phyloP scores from a whole-genome alignment of 768 basidiomycete genomes.

The Xerocomellus chrysenteron region DNA sequence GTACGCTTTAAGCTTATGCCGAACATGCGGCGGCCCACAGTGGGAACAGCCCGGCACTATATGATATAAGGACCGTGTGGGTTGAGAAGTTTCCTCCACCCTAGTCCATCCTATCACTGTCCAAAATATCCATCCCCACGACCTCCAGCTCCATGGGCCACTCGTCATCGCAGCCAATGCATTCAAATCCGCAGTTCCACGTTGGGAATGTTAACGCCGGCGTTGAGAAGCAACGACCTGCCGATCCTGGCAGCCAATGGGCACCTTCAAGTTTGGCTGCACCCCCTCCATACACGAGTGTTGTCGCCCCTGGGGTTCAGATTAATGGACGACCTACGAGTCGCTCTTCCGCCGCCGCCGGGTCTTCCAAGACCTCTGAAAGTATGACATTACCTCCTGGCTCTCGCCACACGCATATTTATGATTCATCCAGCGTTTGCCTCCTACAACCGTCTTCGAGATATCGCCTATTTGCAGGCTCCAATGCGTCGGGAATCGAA shows the following conservation, averaged over 20 bases:
- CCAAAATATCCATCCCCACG: background rate
- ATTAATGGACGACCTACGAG: background rate
- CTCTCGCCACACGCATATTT: slow-evolving; percentile 24
- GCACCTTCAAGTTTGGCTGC: background rate
- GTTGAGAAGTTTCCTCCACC: background rate
- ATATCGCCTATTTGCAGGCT: slow-evolving; percentile 23
- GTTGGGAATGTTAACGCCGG: background rate
- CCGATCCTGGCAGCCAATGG: background rate
- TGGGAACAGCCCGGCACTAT: background rate
- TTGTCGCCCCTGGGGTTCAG: slow-evolving; percentile 1
- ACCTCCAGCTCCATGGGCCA: background rate
- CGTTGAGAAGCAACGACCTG: background rate
- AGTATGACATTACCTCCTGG: slow-evolving; percentile 23
- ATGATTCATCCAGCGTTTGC: slow-evolving; percentile 22
- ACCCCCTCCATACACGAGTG: slow-evolving; percentile 28
- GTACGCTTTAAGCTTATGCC: too few species aligned
- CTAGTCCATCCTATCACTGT: background rate
- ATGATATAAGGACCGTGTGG: background rate
- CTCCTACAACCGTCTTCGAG: slow-evolving; percentile 14
- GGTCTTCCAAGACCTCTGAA: slow-evolving; percentile 5
- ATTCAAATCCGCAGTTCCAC: slow-evolving; percentile 3
- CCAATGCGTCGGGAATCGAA: slow-evolving; percentile 28
- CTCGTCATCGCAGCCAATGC: slow-evolving; percentile 8
- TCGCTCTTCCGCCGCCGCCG: slow-evolving; percentile 2
- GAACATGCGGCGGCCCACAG: background rate